Base-by-base conservation (phyloP, 352 stramenopile species). In the Detonula confervacea region DNA sequence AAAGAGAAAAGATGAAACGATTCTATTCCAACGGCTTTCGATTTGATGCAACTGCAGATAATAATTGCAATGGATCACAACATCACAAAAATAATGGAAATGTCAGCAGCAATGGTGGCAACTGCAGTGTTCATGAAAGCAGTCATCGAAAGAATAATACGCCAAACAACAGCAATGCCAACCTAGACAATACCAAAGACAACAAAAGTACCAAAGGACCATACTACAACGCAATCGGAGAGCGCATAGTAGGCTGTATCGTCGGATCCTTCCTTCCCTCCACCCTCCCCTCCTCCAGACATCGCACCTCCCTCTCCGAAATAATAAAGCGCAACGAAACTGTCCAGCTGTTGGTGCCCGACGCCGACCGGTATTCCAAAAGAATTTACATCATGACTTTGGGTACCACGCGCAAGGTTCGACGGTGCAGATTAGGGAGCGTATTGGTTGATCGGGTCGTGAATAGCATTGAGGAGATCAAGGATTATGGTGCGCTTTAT, bases 351-450 rank as follows among this genome's bases (percentile, higher is more conserved):
- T 51, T 91, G 2, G 37, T 92, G 83, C 94, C 77, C 65, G 77
- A 88, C 82, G 27, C 57, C 20, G 11, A 62, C 1, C 12, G 74
- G 14, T 90, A 97, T 80, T 94, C 87, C 1, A 87, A 92, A 64
- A 91, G 98, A 64, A 98, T 98, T 92, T 98, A 99, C 85, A 98
- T 99, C 57, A 95, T 99, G 67, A 98, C 96, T 29, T 87, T 99
- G 12, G 96, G 96, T 3, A 96, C 93, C 0, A 85, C 87, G n/a
- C 67, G 84, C 0, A 89, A 93, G 14, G 97, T 97, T 72, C 90
- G 97, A 70, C 80, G 95, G 14, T 88, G 89, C 35, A 96, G 96
- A 65, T 95, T 98, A 75, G 96, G 95, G 7, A 97, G 94, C 4
- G 91, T 91, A 47, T 81, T 99, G 49, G 74, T 99, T 22, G 77